Base-by-base conservation (phyloP, 306 rosid genomes). In the Rosa rugosa region DNA sequence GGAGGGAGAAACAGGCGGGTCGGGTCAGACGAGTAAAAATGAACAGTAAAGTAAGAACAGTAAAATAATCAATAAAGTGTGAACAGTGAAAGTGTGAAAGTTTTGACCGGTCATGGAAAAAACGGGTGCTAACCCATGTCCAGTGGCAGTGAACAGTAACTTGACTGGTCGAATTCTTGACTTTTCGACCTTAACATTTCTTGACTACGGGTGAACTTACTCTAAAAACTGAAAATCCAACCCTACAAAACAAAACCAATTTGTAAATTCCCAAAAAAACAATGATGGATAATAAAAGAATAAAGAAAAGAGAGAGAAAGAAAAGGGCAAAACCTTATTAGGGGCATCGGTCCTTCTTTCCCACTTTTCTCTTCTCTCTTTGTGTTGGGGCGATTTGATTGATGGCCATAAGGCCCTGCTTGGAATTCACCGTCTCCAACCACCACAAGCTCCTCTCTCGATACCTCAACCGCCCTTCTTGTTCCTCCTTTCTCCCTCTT, bases 341-440 rank as follows among this genome's bases (percentile, higher is more conserved):
- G 16, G 59, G 49, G 14, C 77, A 68, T 59, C 60, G 80, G 40
- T 65, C 54, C 47, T 13, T 22, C 27, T 40, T 65, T 14, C 3
- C 4, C 31, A 3, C 49, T 62, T 57, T 66, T 60, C 7, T 16
- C 1, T 1, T 27, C 27, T 27, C 1, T 27, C 2, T 46, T 60
- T 36, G 36, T 20, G 8, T 45, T 57, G 77, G 63, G 76, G 57
- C 69, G 82, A 85, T 83, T 92, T 81, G 62, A 27, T 62, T 72
- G 90, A 89, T 92, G 94, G 97, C 94, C 97, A 80, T 82, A 88
- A 89, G 92, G 92, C 91, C 94, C 56, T 84, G 85, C 75, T 75
- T 75, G 62, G 86, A 85, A 51, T 85, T 84, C 85, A 86, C 80
- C 84, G 72, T 83, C 80, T 85, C 92, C 82, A 87, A 80, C 75